Base-by-base conservation (phyloP, 805 yeast species). In the Sugiyamaella lignohabitans region DNA sequence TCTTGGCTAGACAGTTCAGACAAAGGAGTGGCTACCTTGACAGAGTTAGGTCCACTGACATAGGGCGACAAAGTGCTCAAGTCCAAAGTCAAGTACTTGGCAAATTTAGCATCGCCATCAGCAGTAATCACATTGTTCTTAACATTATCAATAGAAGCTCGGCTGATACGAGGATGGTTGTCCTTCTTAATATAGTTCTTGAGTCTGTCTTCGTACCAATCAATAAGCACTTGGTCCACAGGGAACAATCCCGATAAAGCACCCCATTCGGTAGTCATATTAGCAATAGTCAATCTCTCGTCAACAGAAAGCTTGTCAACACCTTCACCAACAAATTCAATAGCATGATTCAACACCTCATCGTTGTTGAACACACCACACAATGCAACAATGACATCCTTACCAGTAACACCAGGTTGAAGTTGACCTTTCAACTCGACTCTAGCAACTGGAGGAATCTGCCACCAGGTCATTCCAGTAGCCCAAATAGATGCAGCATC, bases 401-500 rank as follows among this genome's bases (percentile, higher is more conserved):
- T 93, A 52, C 99, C 99, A 2, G 95, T 80, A 16, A 87, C 88
- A 16, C 96, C 96, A 43, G 74, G 68, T 10, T 94, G 96, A 49
- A 93, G 74, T 55, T 76, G 66, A 38, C 96, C 96, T 54, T 75
- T 72, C 47, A 93, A 75, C 64, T 87, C 94, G 6, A 93, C 98
- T 59, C 81, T 79, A 30, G 98, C 98, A 20, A 93, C 98, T 0
- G 98, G 98, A 2, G 99, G 99, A 46, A 93, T 87, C 76, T 94
- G 98, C 98, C 98, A 93, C 99, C 99, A 93, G 2, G 98, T 93
- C 69, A 88, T 95, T 36, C 98, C 98, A 0, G 99, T 93, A 10
- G 99, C 98, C 99, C 99, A 93, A 55, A 93, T 91, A 6, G 97
- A 80, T 3, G 99, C 99, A 19, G 98, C 98, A 67, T 93, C 99